Base-by-base conservation (phyloP, 139 green algal species). In the Raphidocelis subcapitata region DNA sequence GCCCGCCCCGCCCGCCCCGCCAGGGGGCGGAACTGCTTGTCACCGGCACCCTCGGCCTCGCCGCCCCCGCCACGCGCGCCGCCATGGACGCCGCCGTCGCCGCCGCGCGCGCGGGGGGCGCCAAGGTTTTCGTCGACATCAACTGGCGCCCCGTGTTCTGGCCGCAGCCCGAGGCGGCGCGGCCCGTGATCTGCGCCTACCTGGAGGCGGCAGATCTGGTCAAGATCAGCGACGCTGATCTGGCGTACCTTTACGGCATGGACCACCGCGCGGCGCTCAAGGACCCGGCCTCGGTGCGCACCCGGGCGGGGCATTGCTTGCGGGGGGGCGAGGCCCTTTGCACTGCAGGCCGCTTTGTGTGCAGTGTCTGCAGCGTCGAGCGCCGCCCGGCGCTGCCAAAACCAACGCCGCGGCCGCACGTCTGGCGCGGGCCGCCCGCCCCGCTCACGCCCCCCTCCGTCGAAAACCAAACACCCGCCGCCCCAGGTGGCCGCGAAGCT, bases 131-230 rank as follows among this genome's bases (percentile, higher is more conserved):
- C 21, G 76, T 97, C 3, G 93, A 97, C 65, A 87, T 97, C 49
- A 97, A 97, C 83, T 97, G 93, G 93, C 78, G 93, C 24, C 89
- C 90, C 0, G 92, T 97, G 46, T 97, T 97, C 72, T 97, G 88
- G 85, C 62, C 71, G 0, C 81, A 92, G 67, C 57, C 65, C 10
- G 70, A 73, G 15, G 61, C 52, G 3, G 82, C 82, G 16, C 76
- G 76, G 72, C 8, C 5, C 0, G 41, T 73, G 66, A 87, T 87
- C 36, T n/a, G 72, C 52, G 75, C 74, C 1, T 86, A 79, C 61
- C 51, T 85, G 60, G 51, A 81, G n/a, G 18, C 65, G 4, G 93
- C 89, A 3, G 86, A 95, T 74, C 73, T 97, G 26, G 76, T 97
- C 29, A 97, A 97, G 79, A 65, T 97, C 44, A 89, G 81, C 1